Evolutionary conservation across 2,329 filamentous ascomycete species (phyloP).

Genomic region (Xylariaceae sp.): DNA sequence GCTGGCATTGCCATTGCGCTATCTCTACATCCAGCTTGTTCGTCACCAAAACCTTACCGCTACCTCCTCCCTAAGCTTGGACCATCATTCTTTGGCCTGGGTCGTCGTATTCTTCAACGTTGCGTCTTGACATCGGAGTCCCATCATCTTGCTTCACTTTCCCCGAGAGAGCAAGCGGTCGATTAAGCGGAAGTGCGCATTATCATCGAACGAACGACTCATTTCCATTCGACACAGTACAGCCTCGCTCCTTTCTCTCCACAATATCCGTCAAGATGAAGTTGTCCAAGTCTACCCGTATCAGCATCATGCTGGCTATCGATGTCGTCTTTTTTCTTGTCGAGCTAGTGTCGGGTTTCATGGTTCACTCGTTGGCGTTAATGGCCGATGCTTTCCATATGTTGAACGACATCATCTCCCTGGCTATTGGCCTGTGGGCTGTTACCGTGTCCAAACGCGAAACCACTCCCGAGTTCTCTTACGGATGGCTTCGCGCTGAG

Average conservation of each 20-base stretch:
- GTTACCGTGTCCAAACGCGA: conserved; percentile 83
- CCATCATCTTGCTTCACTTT: too few species aligned
- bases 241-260: not conserved
- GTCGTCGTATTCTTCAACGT: too few species aligned
- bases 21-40: too few species aligned
- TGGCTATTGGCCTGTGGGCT: conserved; percentile 91
- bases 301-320: conserved; percentile 87
- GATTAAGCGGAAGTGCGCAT: too few species aligned
- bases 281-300: conserved; percentile 88
- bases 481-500: conserved; percentile 96
- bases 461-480: conserved; percentile 88
- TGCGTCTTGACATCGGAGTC: too few species aligned
- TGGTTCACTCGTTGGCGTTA: conserved; percentile 85
- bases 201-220: too few species aligned
- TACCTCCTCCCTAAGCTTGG: too few species aligned
- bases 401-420: conserved; percentile 96
- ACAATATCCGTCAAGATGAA: conserved; percentile 53
- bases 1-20: too few species aligned
- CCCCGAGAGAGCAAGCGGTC: too few species aligned
- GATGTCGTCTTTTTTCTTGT: conserved; percentile 87
- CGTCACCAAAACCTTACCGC: too few species aligned
- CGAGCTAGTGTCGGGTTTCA: conserved; percentile 80
- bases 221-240: too few species aligned
- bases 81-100: too few species aligned
- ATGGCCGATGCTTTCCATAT: conserved; percentile 98